phyloP scores from a whole-genome alignment of 352 stramenopile species.

The Globisporangium okanoganense region DNA sequence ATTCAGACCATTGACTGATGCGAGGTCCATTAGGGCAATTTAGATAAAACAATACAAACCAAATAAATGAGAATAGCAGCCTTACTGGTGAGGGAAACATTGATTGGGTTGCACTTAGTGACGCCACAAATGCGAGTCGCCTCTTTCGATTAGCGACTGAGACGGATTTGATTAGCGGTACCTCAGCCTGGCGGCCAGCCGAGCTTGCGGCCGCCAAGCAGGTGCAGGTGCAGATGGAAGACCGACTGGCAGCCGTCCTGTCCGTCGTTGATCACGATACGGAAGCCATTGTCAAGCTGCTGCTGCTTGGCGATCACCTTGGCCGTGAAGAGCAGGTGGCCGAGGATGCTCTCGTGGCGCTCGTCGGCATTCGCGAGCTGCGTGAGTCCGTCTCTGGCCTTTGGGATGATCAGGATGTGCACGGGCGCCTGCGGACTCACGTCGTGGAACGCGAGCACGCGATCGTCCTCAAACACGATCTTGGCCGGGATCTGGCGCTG shows the following conservation, averaged over 20 bases:
- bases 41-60: neutral
- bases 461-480: constrained; percentile 96
- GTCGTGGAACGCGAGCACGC: constrained; percentile 97
- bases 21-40: neutral
- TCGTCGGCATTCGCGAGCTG: constrained; percentile 88
- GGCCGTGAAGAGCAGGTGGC: constrained; percentile 91
- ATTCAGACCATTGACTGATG: neutral
- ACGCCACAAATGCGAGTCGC: neutral
- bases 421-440: constrained; percentile 94
- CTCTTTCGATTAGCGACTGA: too few relatives aligned
- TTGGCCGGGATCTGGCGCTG: constrained; percentile 91
- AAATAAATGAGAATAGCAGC: neutral
- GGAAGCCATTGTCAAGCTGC: constrained; percentile 89
- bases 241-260: constrained; percentile 89
- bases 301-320: constrained; percentile 92
- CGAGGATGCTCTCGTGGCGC: constrained; percentile 92
- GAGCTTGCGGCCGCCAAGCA: constrained; percentile 93
- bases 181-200: constrained; percentile 91
- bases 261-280: constrained; percentile 96
- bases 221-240: constrained; percentile 93
- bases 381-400: constrained; percentile 91
- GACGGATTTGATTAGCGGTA: neutral
- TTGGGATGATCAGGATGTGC: constrained; percentile 98
- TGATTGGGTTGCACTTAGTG: neutral
- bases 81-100: neutral